Conservation (phyloP, 495 filamentous ascomycete genomes). For the Pseudotulostoma volvatum region DNA sequence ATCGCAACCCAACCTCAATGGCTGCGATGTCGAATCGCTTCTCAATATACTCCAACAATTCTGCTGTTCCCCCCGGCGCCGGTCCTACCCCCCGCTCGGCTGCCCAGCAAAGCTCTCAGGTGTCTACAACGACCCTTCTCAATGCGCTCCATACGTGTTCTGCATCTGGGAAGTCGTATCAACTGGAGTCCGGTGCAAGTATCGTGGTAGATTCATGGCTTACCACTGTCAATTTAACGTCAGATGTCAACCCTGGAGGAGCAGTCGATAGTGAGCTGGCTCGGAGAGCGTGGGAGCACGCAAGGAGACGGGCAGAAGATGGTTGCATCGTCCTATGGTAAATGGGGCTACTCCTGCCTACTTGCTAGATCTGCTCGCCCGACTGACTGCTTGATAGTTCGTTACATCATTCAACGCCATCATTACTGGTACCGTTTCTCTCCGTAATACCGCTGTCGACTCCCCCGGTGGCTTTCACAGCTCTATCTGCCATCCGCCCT, state of each 20-base stretch:
- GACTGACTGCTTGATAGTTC: constrained; percentile 38
- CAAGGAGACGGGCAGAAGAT: constrained; percentile 84
- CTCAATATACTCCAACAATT: constrained; percentile 72
- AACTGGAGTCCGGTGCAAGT: constrained; percentile 79
- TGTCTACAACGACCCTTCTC: constrained; percentile 83
- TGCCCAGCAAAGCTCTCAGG: constrained; percentile 54
- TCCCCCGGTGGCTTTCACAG: constrained; percentile 54
- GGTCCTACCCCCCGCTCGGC: constrained; percentile 40
- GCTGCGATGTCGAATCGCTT: constrained; percentile 58
- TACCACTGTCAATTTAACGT: constrained; percentile 49
- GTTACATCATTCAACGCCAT: constrained; percentile 76
- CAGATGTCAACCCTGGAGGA: constrained; percentile 52
- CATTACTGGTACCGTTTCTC: constrained; percentile 66
- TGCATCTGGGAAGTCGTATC: constrained; percentile 61
- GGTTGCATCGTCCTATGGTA: constrained; percentile 84
- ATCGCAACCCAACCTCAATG: background rate
- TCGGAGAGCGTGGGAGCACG: constrained; percentile 88
- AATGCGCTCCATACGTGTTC: constrained; percentile 86
- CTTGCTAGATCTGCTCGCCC: constrained; percentile 4
- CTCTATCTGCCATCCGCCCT: constrained; percentile 62
- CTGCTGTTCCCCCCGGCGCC: constrained; percentile 38
- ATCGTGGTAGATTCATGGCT: constrained; percentile 92
- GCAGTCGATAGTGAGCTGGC: constrained; percentile 68
- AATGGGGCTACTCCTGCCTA: constrained; percentile 9
- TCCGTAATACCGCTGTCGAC: constrained; percentile 61